Evolutionary conservation across 2,329 filamentous ascomycete species (phyloP).

Genomic region (Nannizzia gypsea): DNA sequence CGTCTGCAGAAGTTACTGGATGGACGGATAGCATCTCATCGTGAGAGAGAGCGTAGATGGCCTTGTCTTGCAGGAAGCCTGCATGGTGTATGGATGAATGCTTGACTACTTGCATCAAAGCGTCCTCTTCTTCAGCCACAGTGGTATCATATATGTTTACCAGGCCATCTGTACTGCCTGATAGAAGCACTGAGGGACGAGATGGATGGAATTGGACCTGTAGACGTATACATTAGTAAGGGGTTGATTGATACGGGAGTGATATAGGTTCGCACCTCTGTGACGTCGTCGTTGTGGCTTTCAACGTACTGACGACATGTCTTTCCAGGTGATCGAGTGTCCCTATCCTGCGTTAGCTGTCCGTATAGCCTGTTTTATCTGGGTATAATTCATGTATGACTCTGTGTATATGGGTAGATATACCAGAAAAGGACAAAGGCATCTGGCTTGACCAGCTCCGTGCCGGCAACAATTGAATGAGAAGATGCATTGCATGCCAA

Average conservation of each 20-base stretch:
- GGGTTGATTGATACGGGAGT: neutral
- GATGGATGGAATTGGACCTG: conserved; percentile 42
- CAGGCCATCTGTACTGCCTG: conserved; percentile 51
- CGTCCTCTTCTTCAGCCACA: conserved; percentile 49
- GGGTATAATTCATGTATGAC: too few relatives aligned
- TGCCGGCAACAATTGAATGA: conserved; percentile 44
- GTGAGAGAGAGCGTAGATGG: conserved; percentile 49
- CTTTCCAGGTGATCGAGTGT: conserved; percentile 30
- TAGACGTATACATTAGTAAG: conserved; percentile 10
- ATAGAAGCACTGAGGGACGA: conserved; percentile 43
- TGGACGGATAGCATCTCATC: conserved; percentile 52
- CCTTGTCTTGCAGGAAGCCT: conserved; percentile 43
- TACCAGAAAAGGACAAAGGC: conserved; percentile 36
- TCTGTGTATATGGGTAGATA: conserved; percentile 12
- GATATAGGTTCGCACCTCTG: conserved; percentile 32
- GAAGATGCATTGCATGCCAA: conserved; percentile 37
- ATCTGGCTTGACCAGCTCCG: conserved; percentile 39
- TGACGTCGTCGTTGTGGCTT: conserved; percentile 48
- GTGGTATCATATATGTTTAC: conserved; percentile 51
- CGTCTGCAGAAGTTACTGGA: conserved; percentile 31
- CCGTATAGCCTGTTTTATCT: too few relatives aligned
- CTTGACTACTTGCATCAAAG: conserved; percentile 51
- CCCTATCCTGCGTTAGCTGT: conserved; percentile 22
- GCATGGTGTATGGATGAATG: conserved; percentile 52
- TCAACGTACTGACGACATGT: conserved; percentile 33